Evolutionary conservation across 1,284 basidiomycete species (phyloP).

Genomic region (Boletus sp.): DNA sequence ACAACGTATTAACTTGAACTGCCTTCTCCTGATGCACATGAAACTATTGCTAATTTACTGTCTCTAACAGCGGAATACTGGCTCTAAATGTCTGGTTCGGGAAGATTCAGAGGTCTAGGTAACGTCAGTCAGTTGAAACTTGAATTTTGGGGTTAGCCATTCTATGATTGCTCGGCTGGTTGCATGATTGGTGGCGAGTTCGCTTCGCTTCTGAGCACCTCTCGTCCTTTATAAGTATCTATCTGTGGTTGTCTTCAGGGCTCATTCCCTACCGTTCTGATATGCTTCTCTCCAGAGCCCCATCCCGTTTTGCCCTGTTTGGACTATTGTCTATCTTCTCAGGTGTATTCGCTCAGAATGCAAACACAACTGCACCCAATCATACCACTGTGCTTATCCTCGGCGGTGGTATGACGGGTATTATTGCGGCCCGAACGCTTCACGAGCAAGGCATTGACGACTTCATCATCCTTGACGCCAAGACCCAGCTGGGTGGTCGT

Average conservation of each 20-base stretch:
- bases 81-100: neutral
- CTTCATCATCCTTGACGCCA: constrained; percentile 62
- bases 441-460: constrained; percentile 53
- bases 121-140: neutral
- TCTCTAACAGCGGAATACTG: too few relatives aligned
- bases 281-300: constrained; percentile 6
- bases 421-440: constrained; percentile 62
- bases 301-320: neutral
- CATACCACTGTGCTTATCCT: constrained; percentile 45
- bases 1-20: too few relatives aligned
- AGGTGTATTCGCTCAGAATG: neutral
- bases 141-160: neutral
- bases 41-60: too few relatives aligned
- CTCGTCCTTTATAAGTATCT: neutral
- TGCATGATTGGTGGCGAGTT: neutral
- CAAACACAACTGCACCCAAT: constrained; percentile 1
- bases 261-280: neutral
- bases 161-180: neutral
- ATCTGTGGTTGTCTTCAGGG: neutral
- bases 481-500: constrained; percentile 59
- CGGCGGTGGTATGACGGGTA: constrained; percentile 65
- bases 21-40: too few relatives aligned
- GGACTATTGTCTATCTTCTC: neutral
- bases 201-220: neutral
- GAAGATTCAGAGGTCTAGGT: neutral